Evolutionary conservation across 164 flowering plant genomes (phyloP), one percentile per base, ranked within the genome.

Genomic region (Stephania cephalantha): DNA sequence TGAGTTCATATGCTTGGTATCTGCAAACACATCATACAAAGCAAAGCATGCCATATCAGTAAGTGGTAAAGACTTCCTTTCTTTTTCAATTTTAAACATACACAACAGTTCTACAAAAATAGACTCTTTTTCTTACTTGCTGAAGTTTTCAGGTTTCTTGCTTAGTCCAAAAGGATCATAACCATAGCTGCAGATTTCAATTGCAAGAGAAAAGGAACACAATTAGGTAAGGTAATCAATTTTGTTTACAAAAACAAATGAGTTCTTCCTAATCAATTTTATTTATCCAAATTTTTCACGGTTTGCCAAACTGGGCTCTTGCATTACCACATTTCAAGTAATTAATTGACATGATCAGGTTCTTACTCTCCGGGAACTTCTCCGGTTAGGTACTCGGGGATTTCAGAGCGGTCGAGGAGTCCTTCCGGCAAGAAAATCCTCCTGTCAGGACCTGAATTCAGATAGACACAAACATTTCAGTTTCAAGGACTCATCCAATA

Each of bases 341-440:
- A 25, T 25, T 66, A 25, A 3, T 2, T 29, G 44, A 66, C 30
- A 17, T 10, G 44, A 12, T 20, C 29, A 2, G 55, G 66, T 12
- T 52, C 97, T 86, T 88, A 93, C 99, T 93, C 99, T 87, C 98
- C 99, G 52, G 99, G 92, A 68, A 93, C 97, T 84, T 95, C 99
- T 82, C 99, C 99, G 42, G 78, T 92, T 48, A 95, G 87, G 90
- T 93, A 95, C 80, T 87, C 98, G 0, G 98, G 99, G 77, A 95
- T 85, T 71, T 95, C 99, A 9, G 91, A 86, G 73, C 94, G 79
- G 89, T 93, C 98, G 87, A 95, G 82, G 69, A 95, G 91, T 1
- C 99, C 99, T 0, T 87, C 91, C 7, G 99, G 99, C 91, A 95
- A 88, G 92, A 85, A 95, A 76, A 95, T 92, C 77, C 95, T 92